Percentiles rank a stretch among this genome's conserved stretches.
Conservation (phyloP, 2,329 filamentous ascomycete genomes). For the Apiospora hydei region DNA sequence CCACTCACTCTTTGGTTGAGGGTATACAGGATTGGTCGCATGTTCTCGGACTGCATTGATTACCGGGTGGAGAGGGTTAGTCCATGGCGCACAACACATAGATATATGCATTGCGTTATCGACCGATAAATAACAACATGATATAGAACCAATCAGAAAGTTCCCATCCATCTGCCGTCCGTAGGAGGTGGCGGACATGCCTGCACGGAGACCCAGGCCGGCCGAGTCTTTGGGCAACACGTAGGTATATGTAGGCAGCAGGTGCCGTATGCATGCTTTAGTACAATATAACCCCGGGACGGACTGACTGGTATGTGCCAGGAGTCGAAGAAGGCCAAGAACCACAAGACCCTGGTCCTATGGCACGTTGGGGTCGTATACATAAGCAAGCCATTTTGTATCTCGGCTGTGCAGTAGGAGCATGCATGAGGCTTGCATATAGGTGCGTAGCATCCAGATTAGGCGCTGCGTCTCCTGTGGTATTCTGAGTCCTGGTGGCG, state of each 20-base stretch:
- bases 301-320: constrained; percentile 7
- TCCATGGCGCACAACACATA: neutral
- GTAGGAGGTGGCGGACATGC: neutral
- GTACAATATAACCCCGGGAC: neutral
- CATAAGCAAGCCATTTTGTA: neutral
- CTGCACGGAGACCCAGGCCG: neutral
- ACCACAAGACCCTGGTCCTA: neutral
- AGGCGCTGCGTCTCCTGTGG: neutral
- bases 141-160: neutral
- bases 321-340: neutral
- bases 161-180: neutral
- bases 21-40: neutral
- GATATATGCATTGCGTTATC: neutral
- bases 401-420: neutral
- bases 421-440: constrained; percentile 4
- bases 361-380: neutral
- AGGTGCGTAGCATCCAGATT: constrained; percentile 8
- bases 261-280: neutral
- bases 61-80: neutral
- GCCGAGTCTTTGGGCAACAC: constrained; percentile 6
- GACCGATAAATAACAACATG: constrained; percentile 2
- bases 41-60: constrained; percentile 12
- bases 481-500: neutral
- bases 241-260: neutral
- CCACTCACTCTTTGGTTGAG: neutral